A percentile compares a stretch with the other conserved stretches of the same genome.
Evolutionary conservation across 2,329 filamentous ascomycete species (phyloP).

Genomic region (Phaeosphaeria sp.): DNA sequence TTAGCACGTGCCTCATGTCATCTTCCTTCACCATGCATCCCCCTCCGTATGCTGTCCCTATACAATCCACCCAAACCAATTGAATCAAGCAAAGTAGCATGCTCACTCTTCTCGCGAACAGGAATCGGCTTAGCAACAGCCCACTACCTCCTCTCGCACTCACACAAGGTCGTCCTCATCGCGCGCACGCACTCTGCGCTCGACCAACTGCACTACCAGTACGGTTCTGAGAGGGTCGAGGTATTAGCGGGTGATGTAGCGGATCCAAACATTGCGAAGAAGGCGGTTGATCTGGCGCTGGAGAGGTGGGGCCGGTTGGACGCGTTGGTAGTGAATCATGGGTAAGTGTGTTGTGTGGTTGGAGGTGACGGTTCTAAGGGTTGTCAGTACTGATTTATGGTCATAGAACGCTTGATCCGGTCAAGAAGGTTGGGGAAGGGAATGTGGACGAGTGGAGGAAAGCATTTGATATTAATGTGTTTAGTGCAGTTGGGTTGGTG

Average conservation of each 20-base stretch:
- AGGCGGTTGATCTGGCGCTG: conserved; percentile 70
- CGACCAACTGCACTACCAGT: conserved; percentile 53
- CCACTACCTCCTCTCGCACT: conserved; percentile 62
- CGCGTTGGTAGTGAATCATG: conserved; percentile 87
- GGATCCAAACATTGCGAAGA: conserved; percentile 61
- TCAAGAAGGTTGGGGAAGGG: conserved; percentile 71
- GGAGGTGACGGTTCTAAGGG: too few relatives aligned
- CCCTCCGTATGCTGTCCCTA: neutral
- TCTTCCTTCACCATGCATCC: neutral
- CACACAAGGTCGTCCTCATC: conserved; percentile 64
- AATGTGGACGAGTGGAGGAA: conserved; percentile 76
- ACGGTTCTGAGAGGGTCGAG: conserved; percentile 60
- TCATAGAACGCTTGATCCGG: conserved; percentile 69
- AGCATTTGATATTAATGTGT: conserved; percentile 84
- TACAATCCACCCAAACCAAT: neutral
- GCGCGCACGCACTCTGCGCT: conserved; percentile 64
- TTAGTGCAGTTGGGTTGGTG: conserved; percentile 81
- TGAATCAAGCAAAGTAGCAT: neutral
- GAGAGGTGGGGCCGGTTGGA: conserved; percentile 76
- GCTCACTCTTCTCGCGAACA: conserved; percentile 23
- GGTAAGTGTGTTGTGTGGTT: conserved; percentile 40
- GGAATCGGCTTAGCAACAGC: conserved; percentile 68
- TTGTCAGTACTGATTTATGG: too few relatives aligned
- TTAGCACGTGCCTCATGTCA: too few relatives aligned
- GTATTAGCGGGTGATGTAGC: conserved; percentile 65